Base-by-base conservation (phyloP, 306 rosid species). In the Citrullus colocynthis region DNA sequence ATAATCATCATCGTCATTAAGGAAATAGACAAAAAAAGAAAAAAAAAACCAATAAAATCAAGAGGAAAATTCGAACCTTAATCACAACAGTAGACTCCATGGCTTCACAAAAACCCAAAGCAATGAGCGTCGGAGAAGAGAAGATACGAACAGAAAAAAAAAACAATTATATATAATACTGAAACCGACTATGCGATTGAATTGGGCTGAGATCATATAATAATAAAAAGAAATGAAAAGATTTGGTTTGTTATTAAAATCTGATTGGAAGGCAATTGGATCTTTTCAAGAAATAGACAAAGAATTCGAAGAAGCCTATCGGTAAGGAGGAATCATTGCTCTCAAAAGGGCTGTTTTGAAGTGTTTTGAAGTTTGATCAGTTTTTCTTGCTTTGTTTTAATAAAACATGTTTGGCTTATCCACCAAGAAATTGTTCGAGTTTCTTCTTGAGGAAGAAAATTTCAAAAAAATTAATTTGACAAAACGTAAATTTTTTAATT, bases 1-100 rank as follows among this genome's bases (percentile, higher is more conserved):
- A 41, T 1, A 20, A 58, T 28, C 48, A 17, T 42, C 37, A 6
- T 51, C 41, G 3, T 18, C 28, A 24, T 24, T 45, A 59, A 30
- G 14, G 9, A 36, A 60, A 41, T 1, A 3, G 30, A 0, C 28
- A 0, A 24, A 24, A 24, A 24, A 24, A 24, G 1, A 24, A 24
- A 24, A 32, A 2, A 32, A 32, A 32, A 32, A 32, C n/a, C 56
- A 34, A 10, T 9, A 15, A 69, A 78, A 82, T 76, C 42, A 54
- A 62, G 72, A 57, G 49, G 36, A 79, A 77, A 84, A 84, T 65
- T 55, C 57, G 12, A 64, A 96, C 99, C 99, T 91, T 91, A 86
- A 92, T 86, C 83, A 96, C 93, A 77, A 86, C 71, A 64, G 83
- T 14, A 24, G 91, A 82, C 76, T 82, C 95, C 97, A 92, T 94